Conservation (phyloP, 345 rosid genomes). For the Noccaea caerulescens region DNA sequence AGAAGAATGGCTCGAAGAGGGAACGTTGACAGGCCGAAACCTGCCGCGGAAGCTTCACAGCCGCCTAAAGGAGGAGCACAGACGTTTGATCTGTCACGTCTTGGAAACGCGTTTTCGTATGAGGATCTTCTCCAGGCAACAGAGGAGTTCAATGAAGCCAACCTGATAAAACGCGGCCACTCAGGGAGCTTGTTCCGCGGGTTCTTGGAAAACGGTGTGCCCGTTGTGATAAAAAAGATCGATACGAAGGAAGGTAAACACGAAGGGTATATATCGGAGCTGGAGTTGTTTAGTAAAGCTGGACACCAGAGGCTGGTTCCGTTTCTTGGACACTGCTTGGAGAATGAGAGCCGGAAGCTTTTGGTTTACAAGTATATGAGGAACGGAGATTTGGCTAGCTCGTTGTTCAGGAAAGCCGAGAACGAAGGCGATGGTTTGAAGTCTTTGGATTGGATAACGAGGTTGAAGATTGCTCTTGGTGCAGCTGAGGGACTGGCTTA, state of each 20-base stretch:
- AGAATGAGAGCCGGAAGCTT: conserved; percentile 77
- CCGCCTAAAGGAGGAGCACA: conserved; percentile 58
- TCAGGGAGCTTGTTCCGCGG: conserved; percentile 90
- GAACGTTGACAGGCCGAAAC: conserved; percentile 60
- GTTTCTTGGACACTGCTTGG: conserved; percentile 82
- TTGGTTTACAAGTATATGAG: conserved; percentile 89
- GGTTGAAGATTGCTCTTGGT: conserved; percentile 94
- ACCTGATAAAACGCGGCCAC: conserved; percentile 88
- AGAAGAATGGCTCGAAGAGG: conserved; percentile 55
- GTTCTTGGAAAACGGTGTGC: conserved; percentile 60
- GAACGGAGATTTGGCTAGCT: conserved; percentile 77
- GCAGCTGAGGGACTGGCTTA: conserved; percentile 87
- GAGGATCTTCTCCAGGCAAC: conserved; percentile 83
- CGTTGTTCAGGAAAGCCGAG: conserved; percentile 67
- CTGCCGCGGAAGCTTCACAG: conserved; percentile 49
- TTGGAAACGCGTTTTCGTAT: conserved; percentile 76
- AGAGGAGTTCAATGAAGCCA: conserved; percentile 63
- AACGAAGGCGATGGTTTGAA: conserved; percentile 72
- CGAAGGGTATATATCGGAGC: conserved; percentile 69
- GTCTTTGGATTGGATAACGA: conserved; percentile 97
- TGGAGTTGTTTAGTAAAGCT: conserved; percentile 83
- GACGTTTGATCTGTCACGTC: conserved; percentile 58
- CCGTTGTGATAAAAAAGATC: conserved; percentile 73
- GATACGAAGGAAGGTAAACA: conserved; percentile 55
- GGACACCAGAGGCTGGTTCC: conserved; percentile 83